Evolutionary conservation across 1,139 yeast genomes (phyloP).

Genomic region (Diutina sp.): DNA sequence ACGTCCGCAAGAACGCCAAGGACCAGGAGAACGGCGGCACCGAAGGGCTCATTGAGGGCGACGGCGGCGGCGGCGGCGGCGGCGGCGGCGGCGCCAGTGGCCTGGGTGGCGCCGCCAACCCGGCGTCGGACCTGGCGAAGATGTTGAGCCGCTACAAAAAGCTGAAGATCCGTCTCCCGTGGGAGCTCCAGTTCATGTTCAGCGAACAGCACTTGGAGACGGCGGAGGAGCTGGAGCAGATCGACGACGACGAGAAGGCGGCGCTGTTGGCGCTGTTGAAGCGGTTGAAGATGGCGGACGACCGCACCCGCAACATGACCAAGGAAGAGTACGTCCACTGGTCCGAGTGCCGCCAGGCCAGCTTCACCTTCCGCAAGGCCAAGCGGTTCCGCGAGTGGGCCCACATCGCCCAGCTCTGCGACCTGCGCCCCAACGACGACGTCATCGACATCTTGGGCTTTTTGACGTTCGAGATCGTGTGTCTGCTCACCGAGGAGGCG

Average conservation of each 20-base stretch:
- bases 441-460: constrained; percentile 93
- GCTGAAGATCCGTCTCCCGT: constrained; percentile 74
- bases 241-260: constrained; percentile 80
- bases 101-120: constrained; percentile 14
- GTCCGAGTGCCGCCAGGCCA: constrained; percentile 97
- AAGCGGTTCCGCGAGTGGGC: constrained; percentile 96
- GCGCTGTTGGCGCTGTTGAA: constrained; percentile 83
- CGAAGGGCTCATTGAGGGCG: constrained; percentile 35
- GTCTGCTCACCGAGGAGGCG: constrained; percentile 88
- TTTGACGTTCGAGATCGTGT: constrained; percentile 90
- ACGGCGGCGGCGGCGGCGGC: constrained; percentile 18
- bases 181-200: constrained; percentile 95
- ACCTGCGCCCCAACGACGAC: constrained; percentile 89
- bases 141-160: constrained; percentile 61
- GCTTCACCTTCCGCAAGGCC: constrained; percentile 86
- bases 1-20: constrained; percentile 90
- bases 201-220: constrained; percentile 77
- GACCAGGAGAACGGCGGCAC: constrained; percentile 85
- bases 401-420: constrained; percentile 72
- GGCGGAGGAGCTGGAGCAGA: constrained; percentile 67
- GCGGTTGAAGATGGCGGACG: constrained; percentile 86
- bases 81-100: constrained; percentile 13
- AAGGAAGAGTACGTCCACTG: constrained; percentile 96
- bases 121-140: constrained; percentile 37
- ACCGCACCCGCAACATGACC: constrained; percentile 87